Percentiles rank a stretch among this genome's conserved stretches.
Conservation (phyloP, 768 basidiomycete genomes). For the Scleroderma citrinum region DNA sequence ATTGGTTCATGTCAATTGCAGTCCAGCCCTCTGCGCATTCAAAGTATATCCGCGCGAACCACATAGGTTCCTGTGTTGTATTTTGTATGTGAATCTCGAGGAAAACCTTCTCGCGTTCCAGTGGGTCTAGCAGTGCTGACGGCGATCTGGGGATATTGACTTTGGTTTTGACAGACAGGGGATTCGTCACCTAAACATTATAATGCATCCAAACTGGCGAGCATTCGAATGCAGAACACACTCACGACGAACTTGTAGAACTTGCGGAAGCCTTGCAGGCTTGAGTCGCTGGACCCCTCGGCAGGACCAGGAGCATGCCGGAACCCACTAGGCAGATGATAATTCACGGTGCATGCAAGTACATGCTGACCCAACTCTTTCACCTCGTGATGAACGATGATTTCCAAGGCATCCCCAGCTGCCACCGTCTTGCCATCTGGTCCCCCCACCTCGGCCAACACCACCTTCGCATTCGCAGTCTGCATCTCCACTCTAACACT, state of each 20-base stretch:
- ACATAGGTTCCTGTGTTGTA: constrained; percentile 67
- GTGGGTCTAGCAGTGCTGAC: constrained; percentile 55
- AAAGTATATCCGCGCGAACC: constrained; percentile 76
- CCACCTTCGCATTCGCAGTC: constrained; percentile 60
- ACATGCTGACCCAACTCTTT: constrained; percentile 93
- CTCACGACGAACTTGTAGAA: constrained; percentile 89
- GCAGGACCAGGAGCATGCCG: constrained; percentile 44
- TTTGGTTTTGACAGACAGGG: constrained; percentile 92
- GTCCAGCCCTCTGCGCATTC: constrained; percentile 67
- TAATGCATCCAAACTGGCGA: background rate
- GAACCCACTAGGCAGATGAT: constrained; percentile 60
- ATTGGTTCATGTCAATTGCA: constrained; percentile 47
- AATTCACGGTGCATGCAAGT: constrained; percentile 77
- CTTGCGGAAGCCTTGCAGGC: constrained; percentile 69
- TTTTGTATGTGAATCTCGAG: constrained; percentile 94
- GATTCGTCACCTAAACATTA: constrained; percentile 73
- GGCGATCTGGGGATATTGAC: constrained; percentile 75
- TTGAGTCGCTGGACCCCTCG: constrained; percentile 48
- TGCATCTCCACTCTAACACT: constrained; percentile 80
- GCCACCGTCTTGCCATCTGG: constrained; percentile 39
- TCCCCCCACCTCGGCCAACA: constrained; percentile 61
- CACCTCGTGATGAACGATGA: constrained; percentile 77
- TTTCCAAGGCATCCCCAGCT: constrained; percentile 57
- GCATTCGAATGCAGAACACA: constrained; percentile 8
- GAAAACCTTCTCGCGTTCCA: constrained; percentile 77